phyloP scores from a whole-genome alignment of 1,139 yeast species.

The Blastobotrys buckinghamii region DNA sequence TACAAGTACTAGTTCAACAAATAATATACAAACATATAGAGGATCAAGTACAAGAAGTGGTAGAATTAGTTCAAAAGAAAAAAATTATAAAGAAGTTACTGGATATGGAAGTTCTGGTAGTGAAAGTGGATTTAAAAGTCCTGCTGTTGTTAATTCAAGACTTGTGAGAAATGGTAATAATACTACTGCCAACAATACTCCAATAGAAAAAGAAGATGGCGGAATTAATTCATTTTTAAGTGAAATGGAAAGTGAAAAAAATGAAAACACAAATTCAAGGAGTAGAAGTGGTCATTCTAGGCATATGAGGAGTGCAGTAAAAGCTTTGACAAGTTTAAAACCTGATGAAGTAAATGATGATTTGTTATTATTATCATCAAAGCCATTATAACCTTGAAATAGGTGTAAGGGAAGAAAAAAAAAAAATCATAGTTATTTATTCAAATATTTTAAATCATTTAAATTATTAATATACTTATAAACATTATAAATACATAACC shows the following conservation, averaged over 20 bases:
- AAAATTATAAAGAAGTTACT: neutral
- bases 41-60: neutral
- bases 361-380: neutral
- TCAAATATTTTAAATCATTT: too few species aligned
- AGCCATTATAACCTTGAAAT: too few species aligned
- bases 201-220: slow-evolving; percentile 5
- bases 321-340: slow-evolving; percentile 13
- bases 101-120: slow-evolving; percentile 4
- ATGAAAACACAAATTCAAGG: slow-evolving; percentile 3
- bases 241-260: slow-evolving; percentile 14
- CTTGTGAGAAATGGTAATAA: neutral
- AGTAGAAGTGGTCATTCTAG: slow-evolving; percentile 6
- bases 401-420: neutral
- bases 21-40: neutral
- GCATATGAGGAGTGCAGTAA: slow-evolving; percentile 8
- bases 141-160: too few species aligned
- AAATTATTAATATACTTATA: neutral
- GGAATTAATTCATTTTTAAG: slow-evolving; percentile 17
- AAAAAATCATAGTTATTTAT: neutral
- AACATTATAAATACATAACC: neutral
- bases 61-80: neutral
- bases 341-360: slow-evolving; percentile 13
- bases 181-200: too few species aligned
- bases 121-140: slow-evolving; percentile 7
- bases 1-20: neutral